These are phyloP conservation scores for Termitomyces eurrhizus DNA, from an alignment of 768 basidiomycete genomes.

Conservation along the genomic window DNA sequence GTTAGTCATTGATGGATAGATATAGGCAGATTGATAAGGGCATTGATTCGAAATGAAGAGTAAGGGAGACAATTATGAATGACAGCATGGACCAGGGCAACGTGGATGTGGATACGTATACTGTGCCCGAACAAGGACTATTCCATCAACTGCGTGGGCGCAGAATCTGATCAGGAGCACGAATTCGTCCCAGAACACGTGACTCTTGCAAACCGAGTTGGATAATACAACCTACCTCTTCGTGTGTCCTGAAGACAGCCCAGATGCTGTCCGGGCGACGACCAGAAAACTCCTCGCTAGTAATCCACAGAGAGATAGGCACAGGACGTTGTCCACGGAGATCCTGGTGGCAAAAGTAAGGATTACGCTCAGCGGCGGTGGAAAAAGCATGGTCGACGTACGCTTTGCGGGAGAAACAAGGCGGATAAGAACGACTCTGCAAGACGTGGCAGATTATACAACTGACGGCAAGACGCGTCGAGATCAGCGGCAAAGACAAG, in stretches of 20 bases:
- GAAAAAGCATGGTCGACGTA: slow-evolving; percentile 23
- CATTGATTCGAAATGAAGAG: background rate
- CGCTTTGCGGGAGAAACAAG: slow-evolving; percentile 35
- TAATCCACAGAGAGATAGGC: slow-evolving; percentile 48
- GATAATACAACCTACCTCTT: slow-evolving; percentile 44
- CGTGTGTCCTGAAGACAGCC: slow-evolving; percentile 57
- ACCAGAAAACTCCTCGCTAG: slow-evolving; percentile 29
- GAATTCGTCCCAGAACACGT: slow-evolving; percentile 19
- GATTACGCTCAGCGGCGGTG: slow-evolving; percentile 16
- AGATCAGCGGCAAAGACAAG: slow-evolving; percentile 11
- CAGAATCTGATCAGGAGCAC: slow-evolving; percentile 18
- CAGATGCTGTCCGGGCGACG: slow-evolving; percentile 37
- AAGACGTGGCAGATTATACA: slow-evolving; percentile 35
- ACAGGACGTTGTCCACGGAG: slow-evolving; percentile 23
- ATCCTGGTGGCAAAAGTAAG: slow-evolving; percentile 17
- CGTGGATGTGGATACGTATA: slow-evolving; percentile 19
- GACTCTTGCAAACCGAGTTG: slow-evolving; percentile 10
- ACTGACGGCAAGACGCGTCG: slow-evolving; percentile 21
- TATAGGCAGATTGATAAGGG: background rate
- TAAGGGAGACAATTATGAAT: slow-evolving; percentile 15
- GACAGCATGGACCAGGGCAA: slow-evolving; percentile 14
- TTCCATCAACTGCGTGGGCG: slow-evolving; percentile 19
- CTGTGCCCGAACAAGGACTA: slow-evolving; percentile 9
- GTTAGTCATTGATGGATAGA: slow-evolving; percentile 15
- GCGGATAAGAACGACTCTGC: slow-evolving; percentile 33